phyloP scores from a whole-genome alignment of 805 yeast species.

The Saturnispora galanensis region DNA sequence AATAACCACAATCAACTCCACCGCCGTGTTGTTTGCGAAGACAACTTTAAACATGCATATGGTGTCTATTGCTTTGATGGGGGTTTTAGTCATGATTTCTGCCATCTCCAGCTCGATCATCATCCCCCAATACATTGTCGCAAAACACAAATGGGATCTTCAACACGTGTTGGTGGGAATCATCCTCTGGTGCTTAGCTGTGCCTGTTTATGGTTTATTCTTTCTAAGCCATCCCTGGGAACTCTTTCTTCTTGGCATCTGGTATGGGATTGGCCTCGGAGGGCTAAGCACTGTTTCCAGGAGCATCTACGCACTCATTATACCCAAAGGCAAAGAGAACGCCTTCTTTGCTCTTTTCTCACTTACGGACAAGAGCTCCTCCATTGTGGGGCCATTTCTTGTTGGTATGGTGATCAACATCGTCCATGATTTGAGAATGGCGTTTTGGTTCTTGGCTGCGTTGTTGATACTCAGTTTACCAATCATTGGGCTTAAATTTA shows the following conservation, averaged over 20 bases:
- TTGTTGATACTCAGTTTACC: constrained; percentile 49
- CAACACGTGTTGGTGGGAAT: constrained; percentile 41
- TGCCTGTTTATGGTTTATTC: constrained; percentile 62
- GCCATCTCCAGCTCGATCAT: constrained; percentile 60
- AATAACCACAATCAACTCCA: constrained; percentile 66
- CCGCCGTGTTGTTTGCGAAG: constrained; percentile 69
- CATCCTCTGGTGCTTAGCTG: constrained; percentile 51
- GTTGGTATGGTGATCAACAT: constrained; percentile 65
- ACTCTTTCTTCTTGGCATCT: constrained; percentile 56
- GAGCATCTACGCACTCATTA: constrained; percentile 55
- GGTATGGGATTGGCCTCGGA: constrained; percentile 73
- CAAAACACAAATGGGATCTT: constrained; percentile 32
- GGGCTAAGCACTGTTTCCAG: constrained; percentile 63
- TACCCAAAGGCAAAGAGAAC: constrained; percentile 68
- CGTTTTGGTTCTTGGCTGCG: constrained; percentile 53
- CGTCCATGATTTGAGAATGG: constrained; percentile 64
- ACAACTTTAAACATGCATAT: constrained; percentile 63
- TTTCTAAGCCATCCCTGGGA: constrained; percentile 60
- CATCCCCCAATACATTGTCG: constrained; percentile 37
- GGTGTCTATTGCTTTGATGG: constrained; percentile 51
- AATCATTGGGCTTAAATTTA: constrained; percentile 37
- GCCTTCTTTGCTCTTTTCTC: constrained; percentile 68
- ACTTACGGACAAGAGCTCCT: constrained; percentile 73
- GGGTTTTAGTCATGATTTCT: constrained; percentile 53
- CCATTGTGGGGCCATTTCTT: constrained; percentile 61